Base-by-base conservation (phyloP, 805 yeast genomes). In the Kregervanrija delftensis region DNA sequence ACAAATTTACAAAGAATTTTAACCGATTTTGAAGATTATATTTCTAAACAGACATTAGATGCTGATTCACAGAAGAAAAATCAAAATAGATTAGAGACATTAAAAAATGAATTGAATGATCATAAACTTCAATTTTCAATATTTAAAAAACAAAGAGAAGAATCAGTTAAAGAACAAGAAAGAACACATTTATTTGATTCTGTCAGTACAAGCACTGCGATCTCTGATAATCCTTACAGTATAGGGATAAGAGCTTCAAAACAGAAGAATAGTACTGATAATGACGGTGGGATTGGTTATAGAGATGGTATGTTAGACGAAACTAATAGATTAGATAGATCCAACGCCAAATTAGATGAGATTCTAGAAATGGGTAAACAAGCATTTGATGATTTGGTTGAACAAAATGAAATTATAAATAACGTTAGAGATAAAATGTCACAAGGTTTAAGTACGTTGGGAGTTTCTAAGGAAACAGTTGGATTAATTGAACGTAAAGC, bases 281-380 rank as follows among this genome's bases (percentile, higher is more conserved):
- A 56, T 39, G 59, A 54, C 15, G 59, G 57, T 30, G 60, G 61
- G 17, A 42, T 61, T 47, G 45, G 58, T 11, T 69, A 78, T 56
- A 74, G 71, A 48, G 81, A 82, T 41, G 95, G 95, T 0, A 69
- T 74, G 49, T 77, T 82, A 50, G 98, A 93, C 56, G 74, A 73
- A 38, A 74, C 76, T 38, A 74, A 77, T 8, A 44, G 41, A 33
- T 66, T 85, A 33, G 73, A 74, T 31, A 69, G 86, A 45, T 89
- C 96, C 0, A 80, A 85, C 36, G 80, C 80, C 44, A 96, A 87
- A 59, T 67, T 93, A 49, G 99, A 93, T 60, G 88, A 86, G 51
- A 87, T 93, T 36, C 63, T 93, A 37, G 97, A 86, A 56, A 84
- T 87, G 83, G 98, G 97, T 2, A 78, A 84, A 48, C 74, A 76